Conservation (phyloP, 768 basidiomycete genomes). For the Cantharellus anzutake region DNA sequence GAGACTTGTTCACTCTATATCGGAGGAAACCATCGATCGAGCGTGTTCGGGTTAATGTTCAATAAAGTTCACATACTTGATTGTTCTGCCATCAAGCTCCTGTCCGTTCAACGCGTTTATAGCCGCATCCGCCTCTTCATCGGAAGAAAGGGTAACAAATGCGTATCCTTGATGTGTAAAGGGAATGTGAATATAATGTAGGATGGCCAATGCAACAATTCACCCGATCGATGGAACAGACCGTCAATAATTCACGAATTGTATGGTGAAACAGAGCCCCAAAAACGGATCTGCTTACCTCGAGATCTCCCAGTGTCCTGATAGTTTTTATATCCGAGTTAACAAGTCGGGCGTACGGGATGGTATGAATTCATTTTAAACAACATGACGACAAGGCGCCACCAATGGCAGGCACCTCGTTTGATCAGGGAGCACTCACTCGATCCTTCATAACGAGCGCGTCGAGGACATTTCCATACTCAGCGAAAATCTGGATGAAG, state of each 20-base stretch:
- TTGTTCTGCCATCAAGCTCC: constrained; percentile 80
- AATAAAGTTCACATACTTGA: constrained; percentile 45
- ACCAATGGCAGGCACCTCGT: neutral
- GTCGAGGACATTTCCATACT: neutral
- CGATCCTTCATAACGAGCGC: neutral
- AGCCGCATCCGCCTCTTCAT: constrained; percentile 55
- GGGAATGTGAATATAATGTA: too few relatives aligned
- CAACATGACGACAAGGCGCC: too few relatives aligned
- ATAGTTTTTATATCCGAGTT: constrained; percentile 5
- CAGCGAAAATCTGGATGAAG: neutral
- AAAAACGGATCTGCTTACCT: neutral
- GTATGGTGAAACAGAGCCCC: neutral
- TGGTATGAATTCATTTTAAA: too few relatives aligned
- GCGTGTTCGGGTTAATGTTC: neutral
- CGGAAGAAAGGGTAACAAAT: constrained; percentile 61
- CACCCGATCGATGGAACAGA: neutral
- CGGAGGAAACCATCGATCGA: neutral
- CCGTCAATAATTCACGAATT: neutral
- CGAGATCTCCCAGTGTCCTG: constrained; percentile 13
- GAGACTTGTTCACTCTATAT: neutral
- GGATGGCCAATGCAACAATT: too few relatives aligned
- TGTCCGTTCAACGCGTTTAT: constrained; percentile 67
- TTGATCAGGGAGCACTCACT: neutral
- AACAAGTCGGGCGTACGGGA: neutral
- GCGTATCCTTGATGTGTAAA: constrained; percentile 45